A percentile compares a stretch with the other conserved stretches of the same genome.
Conservation (phyloP, 2,329 filamentous ascomycete species). For the Diaporthe sp. region DNA sequence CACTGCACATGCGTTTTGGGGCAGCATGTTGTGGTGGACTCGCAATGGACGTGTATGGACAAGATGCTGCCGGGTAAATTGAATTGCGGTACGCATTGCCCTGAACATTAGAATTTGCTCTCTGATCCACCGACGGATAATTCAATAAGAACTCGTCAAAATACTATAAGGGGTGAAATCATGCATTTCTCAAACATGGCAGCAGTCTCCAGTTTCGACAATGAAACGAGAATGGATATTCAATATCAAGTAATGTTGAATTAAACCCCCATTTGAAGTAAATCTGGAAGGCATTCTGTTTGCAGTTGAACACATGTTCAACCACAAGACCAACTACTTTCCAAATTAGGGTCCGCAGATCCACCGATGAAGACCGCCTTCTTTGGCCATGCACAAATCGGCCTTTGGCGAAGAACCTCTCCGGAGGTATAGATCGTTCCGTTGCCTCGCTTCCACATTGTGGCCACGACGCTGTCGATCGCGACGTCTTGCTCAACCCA, state of each 20-base stretch:
- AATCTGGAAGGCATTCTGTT: background rate
- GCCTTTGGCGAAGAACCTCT: slow-evolving; percentile 45
- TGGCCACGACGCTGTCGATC: slow-evolving; percentile 38
- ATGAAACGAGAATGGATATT: background rate
- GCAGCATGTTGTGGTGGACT: background rate
- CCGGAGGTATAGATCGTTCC: slow-evolving; percentile 33
- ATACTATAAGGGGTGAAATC: background rate
- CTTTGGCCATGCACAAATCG: slow-evolving; percentile 47
- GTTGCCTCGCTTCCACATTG: slow-evolving; percentile 42
- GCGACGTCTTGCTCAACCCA: slow-evolving; percentile 44
- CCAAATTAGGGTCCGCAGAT: slow-evolving; percentile 19
- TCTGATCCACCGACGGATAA: background rate
- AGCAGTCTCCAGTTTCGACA: background rate
- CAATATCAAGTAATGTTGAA: background rate
- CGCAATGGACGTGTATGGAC: background rate
- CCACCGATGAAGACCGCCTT: slow-evolving; percentile 33
- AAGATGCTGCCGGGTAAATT: background rate
- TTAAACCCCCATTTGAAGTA: background rate
- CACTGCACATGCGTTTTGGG: too few species aligned
- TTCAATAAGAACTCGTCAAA: background rate
- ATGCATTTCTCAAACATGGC: background rate
- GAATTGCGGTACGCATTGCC: background rate
- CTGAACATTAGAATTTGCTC: background rate
- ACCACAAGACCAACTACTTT: slow-evolving; percentile 32
- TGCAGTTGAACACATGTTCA: background rate